These are phyloP conservation scores for Paraphoma chrysanthemicola DNA, from an alignment of 2,329 filamentous ascomycete species.

Conservation along the genomic window DNA sequence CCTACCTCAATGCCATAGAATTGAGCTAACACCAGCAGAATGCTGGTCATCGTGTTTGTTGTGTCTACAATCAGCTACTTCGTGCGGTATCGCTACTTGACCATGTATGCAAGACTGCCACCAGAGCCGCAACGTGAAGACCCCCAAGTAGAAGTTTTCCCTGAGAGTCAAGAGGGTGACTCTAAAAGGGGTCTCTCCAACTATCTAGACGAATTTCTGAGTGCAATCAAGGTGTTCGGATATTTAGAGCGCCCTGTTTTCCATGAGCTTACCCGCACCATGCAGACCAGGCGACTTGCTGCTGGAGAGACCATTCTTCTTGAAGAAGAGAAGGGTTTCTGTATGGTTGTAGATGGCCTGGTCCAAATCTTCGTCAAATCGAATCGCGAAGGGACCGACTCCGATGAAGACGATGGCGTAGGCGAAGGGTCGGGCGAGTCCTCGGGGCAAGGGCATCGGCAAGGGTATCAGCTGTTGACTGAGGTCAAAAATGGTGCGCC, in stretches of 20 bases:
- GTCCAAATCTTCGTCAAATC: slow-evolving; percentile 99
- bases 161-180: slow-evolving; percentile 88
- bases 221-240: slow-evolving; percentile 98
- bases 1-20: neutral
- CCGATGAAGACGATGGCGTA: slow-evolving; percentile 55
- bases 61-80: slow-evolving; percentile 92
- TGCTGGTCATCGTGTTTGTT: slow-evolving; percentile 74
- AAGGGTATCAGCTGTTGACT: slow-evolving; percentile 92
- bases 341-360: slow-evolving; percentile 92
- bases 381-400: slow-evolving; percentile 57
- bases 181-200: slow-evolving; percentile 92
- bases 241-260: slow-evolving; percentile 97
- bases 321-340: slow-evolving; percentile 98
- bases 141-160: slow-evolving; percentile 92
- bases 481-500: slow-evolving; percentile 98
- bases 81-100: slow-evolving; percentile 92
- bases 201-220: slow-evolving; percentile 96
- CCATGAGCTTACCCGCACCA: slow-evolving; percentile 94
- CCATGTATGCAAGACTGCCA: slow-evolving; percentile 93
- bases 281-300: slow-evolving; percentile 97
- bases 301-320: slow-evolving; percentile 93
- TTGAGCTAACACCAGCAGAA: slow-evolving; percentile 38
- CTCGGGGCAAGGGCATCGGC: slow-evolving; percentile 67
- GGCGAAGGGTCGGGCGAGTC: slow-evolving; percentile 62
- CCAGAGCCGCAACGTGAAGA: slow-evolving; percentile 96